Conservation (phyloP, 129 eudicot genomes). For the Flaveria robusta region DNA sequence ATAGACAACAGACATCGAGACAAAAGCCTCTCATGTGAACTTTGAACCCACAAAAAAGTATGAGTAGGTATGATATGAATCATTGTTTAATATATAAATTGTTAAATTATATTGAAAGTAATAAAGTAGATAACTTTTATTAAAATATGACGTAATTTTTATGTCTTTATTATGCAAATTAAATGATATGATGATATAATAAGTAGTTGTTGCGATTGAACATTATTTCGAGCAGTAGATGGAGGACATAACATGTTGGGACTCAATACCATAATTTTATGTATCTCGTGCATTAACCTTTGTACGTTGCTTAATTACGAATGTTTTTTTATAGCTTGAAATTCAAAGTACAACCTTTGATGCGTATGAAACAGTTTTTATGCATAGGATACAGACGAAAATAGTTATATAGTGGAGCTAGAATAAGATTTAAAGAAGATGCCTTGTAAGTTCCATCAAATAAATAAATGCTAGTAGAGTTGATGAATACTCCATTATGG, state of each 20-base stretch:
- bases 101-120: neutral
- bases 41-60: neutral
- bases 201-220: conserved; percentile 27
- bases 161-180: conserved; percentile 26
- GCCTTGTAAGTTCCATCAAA: conserved; percentile 15
- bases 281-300: neutral
- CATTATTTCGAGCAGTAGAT: conserved; percentile 5
- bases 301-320: neutral
- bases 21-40: conserved; percentile 9
- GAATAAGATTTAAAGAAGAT: neutral
- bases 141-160: conserved; percentile 22
- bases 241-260: neutral
- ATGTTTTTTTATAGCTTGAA: neutral
- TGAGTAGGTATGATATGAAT: conserved; percentile 18
- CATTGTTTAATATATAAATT: neutral
- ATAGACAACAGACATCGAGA: neutral
- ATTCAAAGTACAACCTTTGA: neutral
- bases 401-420: neutral
- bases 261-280: neutral
- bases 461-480: conserved; percentile 1
- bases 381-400: neutral
- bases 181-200: conserved; percentile 23
- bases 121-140: neutral
- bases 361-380: neutral
- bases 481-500: conserved; percentile 29